Conservation (phyloP, 805 yeast species). For the Wickerhamiella sorbophila region DNA sequence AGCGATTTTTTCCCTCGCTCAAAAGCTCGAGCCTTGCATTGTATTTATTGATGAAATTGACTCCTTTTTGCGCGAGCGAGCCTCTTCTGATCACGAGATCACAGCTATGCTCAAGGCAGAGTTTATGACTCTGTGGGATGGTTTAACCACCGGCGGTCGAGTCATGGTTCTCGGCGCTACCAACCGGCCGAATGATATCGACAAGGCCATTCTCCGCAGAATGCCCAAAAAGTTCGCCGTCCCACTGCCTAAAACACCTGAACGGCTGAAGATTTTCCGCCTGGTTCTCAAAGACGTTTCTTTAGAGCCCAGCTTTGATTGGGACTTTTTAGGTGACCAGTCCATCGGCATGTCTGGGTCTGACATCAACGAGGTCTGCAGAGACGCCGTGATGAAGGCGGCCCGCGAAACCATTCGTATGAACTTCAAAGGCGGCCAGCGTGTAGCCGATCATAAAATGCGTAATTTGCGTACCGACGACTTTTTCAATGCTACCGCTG, state of each 20-base stretch:
- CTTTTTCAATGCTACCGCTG: constrained; percentile 26
- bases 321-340: constrained; percentile 41
- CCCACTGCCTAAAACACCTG: constrained; percentile 50
- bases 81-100: constrained; percentile 81
- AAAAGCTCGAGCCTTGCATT: constrained; percentile 84
- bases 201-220: constrained; percentile 80
- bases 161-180: constrained; percentile 89
- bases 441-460: constrained; percentile 24
- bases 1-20: constrained; percentile 80
- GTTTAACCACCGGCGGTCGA: constrained; percentile 62
- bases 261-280: constrained; percentile 55
- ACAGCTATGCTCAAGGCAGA: constrained; percentile 90
- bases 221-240: constrained; percentile 83
- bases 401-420: constrained; percentile 69
- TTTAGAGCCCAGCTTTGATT: constrained; percentile 45
- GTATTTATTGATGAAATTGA: constrained; percentile 94
- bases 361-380: constrained; percentile 77
- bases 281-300: constrained; percentile 54
- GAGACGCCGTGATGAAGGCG: constrained; percentile 85
- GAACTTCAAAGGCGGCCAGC: constrained; percentile 34
- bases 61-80: constrained; percentile 78
- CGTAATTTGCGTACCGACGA: constrained; percentile 54
- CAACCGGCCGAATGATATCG: constrained; percentile 82
- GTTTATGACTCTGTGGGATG: constrained; percentile 97
- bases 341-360: constrained; percentile 81